Evolutionary conservation across 2,329 filamentous ascomycete genomes (phyloP), one percentile per base, ranked within the genome.

Genomic region (Verticillium albo-atrum): DNA sequence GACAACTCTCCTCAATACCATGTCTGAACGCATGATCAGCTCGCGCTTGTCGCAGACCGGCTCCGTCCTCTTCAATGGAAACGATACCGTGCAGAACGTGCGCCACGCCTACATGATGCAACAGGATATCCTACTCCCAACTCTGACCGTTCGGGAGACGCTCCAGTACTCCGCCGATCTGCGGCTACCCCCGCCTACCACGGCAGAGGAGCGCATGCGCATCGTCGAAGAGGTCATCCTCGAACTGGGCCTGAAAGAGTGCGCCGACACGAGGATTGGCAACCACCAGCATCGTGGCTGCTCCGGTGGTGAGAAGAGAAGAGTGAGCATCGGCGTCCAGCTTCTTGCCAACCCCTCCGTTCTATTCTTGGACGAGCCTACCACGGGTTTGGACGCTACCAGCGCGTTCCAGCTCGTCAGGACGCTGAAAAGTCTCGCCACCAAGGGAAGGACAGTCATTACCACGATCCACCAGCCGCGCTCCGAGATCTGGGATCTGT

Each of bases 261-360:
- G 90, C 60, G 89, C 89, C 26, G 77, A 91, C 63, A 93, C 90
- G 0, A 78, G 86, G 9, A 89, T 93, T 57, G 90, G 90, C 1
- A 89, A 87, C 65, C 83, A 82, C 59, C 82, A 83, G 56, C 88
- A 91, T 66, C 87, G 89, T 53, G 90, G 89, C 0, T 92, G 90
- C 67, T 92, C 89, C 53, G 90, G 90, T 0, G 90, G 90, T 3
- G 90, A 93, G 71, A 92, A 92, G 76, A 79, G 90, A 62, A 78
- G 90, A 32, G 89, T 88, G 0, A 91, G 88, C 63, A 90, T 93
- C 54, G 90, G 89, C 2, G 89, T 93, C 4, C 90, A 92, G 71
- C 78, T 93, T 59, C 77, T 93, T n/a, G 86, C 88, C 4, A 93
- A 92, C 68, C 90, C 90, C 1, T 91, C 88, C 6, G 82, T 93